Conservation (phyloP, 2,329 filamentous ascomycete species). For the Cercospora sp. region DNA sequence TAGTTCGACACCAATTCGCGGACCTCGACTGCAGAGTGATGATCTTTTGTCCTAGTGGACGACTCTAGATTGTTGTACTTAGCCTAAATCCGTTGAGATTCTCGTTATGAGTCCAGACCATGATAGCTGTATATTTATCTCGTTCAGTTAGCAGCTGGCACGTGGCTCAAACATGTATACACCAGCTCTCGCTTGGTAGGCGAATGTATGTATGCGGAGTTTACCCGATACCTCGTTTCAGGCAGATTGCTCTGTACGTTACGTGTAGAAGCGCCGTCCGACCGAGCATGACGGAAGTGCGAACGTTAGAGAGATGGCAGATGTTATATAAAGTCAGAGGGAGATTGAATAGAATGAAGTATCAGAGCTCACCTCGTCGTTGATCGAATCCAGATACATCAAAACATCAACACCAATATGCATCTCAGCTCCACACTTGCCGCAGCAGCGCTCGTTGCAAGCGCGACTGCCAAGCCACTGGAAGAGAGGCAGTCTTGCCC, state of each 20-base stretch:
- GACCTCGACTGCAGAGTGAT: background rate
- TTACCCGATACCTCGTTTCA: conserved; percentile 2
- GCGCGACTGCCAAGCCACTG: background rate
- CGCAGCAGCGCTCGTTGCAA: background rate
- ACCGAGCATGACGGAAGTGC: conserved; percentile 2
- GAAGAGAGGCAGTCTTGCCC: conserved; percentile 37
- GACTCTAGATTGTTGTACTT: background rate
- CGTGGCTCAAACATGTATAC: background rate
- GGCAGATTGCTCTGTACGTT: background rate
- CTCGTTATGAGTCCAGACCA: background rate
- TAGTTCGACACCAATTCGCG: background rate
- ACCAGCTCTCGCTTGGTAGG: background rate
- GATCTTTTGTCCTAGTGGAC: background rate
- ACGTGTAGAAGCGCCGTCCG: background rate
- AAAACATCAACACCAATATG: background rate
- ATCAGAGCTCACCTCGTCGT: background rate
- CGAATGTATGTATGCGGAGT: background rate
- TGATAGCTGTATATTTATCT: conserved; percentile 1
- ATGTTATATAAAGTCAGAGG: background rate
- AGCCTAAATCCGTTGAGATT: background rate
- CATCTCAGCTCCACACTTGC: conserved; percentile 5
- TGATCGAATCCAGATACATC: background rate
- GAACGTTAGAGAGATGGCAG: background rate
- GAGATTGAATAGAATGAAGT: background rate
- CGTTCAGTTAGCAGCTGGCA: background rate